phyloP scores from a whole-genome alignment of 2,329 filamentous ascomycete genomes.

The Catunica adiposa region DNA sequence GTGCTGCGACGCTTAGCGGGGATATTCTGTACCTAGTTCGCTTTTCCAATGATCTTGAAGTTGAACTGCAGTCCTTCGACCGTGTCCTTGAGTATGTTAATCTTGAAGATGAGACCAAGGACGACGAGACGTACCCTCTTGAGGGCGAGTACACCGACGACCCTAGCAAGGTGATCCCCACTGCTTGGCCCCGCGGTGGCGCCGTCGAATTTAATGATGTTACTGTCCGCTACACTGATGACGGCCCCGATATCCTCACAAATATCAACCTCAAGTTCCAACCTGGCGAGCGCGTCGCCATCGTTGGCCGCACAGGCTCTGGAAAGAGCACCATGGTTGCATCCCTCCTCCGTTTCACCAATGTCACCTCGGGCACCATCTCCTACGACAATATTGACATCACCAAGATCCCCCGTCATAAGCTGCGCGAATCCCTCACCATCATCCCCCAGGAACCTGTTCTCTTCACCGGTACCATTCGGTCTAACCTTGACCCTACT shows the following conservation, averaged over 20 bases:
- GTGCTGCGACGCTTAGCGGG: slow-evolving; percentile 28
- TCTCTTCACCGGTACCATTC: slow-evolving; percentile 29
- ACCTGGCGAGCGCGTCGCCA: slow-evolving; percentile 52
- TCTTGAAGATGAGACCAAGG: slow-evolving; percentile 23
- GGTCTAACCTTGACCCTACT: slow-evolving; percentile 41
- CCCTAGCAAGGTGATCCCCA: slow-evolving; percentile 17
- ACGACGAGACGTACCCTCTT: slow-evolving; percentile 19
- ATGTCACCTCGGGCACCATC: slow-evolving; percentile 27
- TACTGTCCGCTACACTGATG: slow-evolving; percentile 23
- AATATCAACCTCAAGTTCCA: slow-evolving; percentile 26
- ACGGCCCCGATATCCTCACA: slow-evolving; percentile 26
- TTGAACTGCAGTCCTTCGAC: slow-evolving; percentile 30
- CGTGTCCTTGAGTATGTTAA: slow-evolving; percentile 24
- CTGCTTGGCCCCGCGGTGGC: slow-evolving; percentile 22
- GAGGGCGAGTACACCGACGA: slow-evolving; percentile 19
- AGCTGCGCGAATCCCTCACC: slow-evolving; percentile 29
- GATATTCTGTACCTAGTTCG: slow-evolving; percentile 29
- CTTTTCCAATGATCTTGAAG: slow-evolving; percentile 30
- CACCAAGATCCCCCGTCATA: slow-evolving; percentile 25
- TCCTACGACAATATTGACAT: slow-evolving; percentile 32
- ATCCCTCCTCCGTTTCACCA: slow-evolving; percentile 29
- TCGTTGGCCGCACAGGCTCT: slow-evolving; percentile 57
- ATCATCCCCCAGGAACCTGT: slow-evolving; percentile 35
- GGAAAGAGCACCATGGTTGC: slow-evolving; percentile 51
- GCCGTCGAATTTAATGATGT: slow-evolving; percentile 25